Conservation (phyloP, 2,329 filamentous ascomycete species). For the Alternaria gansuensis region DNA sequence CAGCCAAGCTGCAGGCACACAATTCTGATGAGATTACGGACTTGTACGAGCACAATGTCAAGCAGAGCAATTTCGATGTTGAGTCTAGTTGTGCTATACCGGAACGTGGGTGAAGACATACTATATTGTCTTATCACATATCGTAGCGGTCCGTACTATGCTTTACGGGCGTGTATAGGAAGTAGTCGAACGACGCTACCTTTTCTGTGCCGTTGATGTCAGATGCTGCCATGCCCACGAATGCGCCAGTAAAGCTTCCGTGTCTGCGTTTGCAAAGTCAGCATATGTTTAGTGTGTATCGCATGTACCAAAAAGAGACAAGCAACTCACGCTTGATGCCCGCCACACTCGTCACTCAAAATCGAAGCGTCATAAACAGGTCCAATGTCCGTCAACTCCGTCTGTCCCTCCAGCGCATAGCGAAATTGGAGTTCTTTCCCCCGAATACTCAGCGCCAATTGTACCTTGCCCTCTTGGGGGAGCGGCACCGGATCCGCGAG, state of each 20-base stretch:
- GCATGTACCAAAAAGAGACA: background rate
- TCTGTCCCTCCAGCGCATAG: conserved; percentile 61
- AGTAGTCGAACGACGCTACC: conserved; percentile 46
- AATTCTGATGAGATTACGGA: conserved; percentile 5
- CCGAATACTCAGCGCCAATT: conserved; percentile 62
- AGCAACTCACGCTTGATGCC: conserved; percentile 58
- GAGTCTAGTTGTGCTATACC: background rate
- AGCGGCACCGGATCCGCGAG: conserved; percentile 58
- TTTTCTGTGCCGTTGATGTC: conserved; percentile 44
- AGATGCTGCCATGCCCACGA: conserved; percentile 48
- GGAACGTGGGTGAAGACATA: background rate
- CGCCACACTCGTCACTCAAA: conserved; percentile 70
- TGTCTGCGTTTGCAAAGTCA: conserved; percentile 46
- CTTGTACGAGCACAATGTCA: conserved; percentile 2
- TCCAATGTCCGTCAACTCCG: conserved; percentile 60
- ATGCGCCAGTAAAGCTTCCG: conserved; percentile 70
- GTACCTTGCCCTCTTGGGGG: conserved; percentile 65
- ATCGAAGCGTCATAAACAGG: conserved; percentile 67
- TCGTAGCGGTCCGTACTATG: conserved; percentile 48
- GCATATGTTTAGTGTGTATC: background rate
- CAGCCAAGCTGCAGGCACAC: conserved; percentile 22
- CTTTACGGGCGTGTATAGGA: conserved; percentile 43
- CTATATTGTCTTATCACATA: conserved; percentile 11
- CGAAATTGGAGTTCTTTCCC: conserved; percentile 65
- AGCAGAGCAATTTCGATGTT: background rate